These are phyloP conservation scores for Fusarium vanettenii DNA, from an alignment of 2,329 filamentous ascomycete species.

Conservation along the genomic window DNA sequence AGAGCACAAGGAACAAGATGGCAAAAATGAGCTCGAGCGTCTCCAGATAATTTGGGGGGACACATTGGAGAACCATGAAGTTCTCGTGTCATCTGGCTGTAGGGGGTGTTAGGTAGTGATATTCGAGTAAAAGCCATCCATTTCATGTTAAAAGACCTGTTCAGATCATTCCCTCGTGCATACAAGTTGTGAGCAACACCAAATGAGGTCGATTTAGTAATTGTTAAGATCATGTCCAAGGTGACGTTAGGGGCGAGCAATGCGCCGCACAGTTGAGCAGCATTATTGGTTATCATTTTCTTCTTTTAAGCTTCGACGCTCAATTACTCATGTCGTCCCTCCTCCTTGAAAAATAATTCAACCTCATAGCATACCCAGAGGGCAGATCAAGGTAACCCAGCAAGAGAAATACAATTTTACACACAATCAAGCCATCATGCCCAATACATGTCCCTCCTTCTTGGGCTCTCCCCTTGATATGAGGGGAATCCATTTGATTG, in stretches of 20 bases:
- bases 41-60: conserved; percentile 5
- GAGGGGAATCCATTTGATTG: neutral
- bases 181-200: neutral
- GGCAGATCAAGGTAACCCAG: too few species aligned
- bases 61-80: neutral
- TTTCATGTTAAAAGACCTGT: neutral
- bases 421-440: too few species aligned
- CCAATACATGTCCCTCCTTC: neutral
- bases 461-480: neutral
- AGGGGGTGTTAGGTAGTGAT: conserved; percentile 22
- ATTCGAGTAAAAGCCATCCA: conserved; percentile 18
- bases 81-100: conserved; percentile 10
- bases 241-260: neutral
- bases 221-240: neutral
- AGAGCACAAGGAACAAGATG: conserved; percentile 7
- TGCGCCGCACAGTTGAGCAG: neutral
- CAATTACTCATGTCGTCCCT: too few species aligned
- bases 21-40: neutral
- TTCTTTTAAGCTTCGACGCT: too few species aligned
- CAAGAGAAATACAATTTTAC: too few species aligned
- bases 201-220: neutral
- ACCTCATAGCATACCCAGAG: too few species aligned
- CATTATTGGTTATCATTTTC: neutral
- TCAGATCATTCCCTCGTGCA: neutral
- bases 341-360: too few species aligned